Conservation (phyloP, 495 filamentous ascomycete genomes). For the Cenococcum geophilum region DNA sequence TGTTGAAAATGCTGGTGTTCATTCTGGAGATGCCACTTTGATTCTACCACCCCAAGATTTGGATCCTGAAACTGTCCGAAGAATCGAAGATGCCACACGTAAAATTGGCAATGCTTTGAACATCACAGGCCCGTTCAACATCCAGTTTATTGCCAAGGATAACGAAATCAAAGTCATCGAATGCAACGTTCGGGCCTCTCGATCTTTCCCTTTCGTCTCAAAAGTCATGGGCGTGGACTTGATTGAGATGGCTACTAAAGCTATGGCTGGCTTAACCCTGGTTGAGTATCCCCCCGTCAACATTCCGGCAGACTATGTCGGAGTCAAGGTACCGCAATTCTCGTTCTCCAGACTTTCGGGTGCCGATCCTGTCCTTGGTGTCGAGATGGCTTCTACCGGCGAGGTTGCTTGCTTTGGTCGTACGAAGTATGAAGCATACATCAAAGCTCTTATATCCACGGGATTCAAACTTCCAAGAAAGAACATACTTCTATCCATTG, state of each 20-base stretch:
- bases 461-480: slow-evolving; percentile 94
- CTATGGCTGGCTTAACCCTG: slow-evolving; percentile 82
- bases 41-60: slow-evolving; percentile 94
- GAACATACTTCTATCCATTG: slow-evolving; percentile 92
- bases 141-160: slow-evolving; percentile 99
- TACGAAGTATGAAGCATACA: slow-evolving; percentile 95
- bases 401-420: slow-evolving; percentile 95
- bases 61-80: slow-evolving; percentile 75
- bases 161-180: slow-evolving; percentile 99
- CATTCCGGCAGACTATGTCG: slow-evolving; percentile 76
- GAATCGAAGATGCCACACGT: slow-evolving; percentile 89
- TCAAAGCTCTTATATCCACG: slow-evolving; percentile 91
- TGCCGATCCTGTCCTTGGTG: slow-evolving; percentile 91
- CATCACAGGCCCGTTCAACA: slow-evolving; percentile 95
- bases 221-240: slow-evolving; percentile 98
- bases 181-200: slow-evolving; percentile 93
- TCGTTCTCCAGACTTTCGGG: slow-evolving; percentile 95
- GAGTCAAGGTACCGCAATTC: slow-evolving; percentile 98
- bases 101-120: slow-evolving; percentile 95
- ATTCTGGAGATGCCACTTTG: slow-evolving; percentile 92
- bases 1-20: slow-evolving; percentile 94
- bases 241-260: slow-evolving; percentile 98
- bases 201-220: slow-evolving; percentile 96
- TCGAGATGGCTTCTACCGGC: slow-evolving; percentile 98
- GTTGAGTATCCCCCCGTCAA: slow-evolving; percentile 69